These are phyloP conservation scores for Madurella mycetomatis DNA, from an alignment of 2,329 filamentous ascomycete species.

Conservation along the genomic window DNA sequence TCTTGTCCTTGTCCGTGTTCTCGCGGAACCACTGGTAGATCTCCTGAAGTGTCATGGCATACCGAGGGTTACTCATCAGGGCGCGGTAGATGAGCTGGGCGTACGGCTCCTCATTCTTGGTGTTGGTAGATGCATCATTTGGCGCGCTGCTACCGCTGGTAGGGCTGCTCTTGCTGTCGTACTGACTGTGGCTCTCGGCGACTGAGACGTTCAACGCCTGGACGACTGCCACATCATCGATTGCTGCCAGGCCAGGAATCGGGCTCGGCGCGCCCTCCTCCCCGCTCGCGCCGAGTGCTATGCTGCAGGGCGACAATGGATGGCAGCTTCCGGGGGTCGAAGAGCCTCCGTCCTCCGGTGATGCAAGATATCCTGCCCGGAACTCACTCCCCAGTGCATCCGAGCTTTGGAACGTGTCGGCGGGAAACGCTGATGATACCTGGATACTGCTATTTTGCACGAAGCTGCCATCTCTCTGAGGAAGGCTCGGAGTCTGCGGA, in stretches of 20 bases:
- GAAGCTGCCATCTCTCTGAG: not conserved
- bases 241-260: constrained; percentile 1
- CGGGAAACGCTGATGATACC: constrained; percentile 8
- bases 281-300: constrained; percentile 13
- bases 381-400: constrained; percentile 4
- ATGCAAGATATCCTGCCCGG: constrained; percentile 6
- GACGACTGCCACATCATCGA: not conserved
- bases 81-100: constrained; percentile 76
- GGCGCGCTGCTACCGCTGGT: constrained; percentile 16
- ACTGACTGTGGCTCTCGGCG: constrained; percentile 4
- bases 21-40: constrained; percentile 87
- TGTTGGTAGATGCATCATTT: constrained; percentile 18
- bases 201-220: not conserved
- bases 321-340: constrained; percentile 12
- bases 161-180: constrained; percentile 14
- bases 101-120: constrained; percentile 60
- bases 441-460: constrained; percentile 8
- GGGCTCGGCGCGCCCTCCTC: constrained; percentile 13
- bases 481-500: constrained; percentile 8
- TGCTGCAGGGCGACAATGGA: constrained; percentile 20
- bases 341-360: constrained; percentile 1
- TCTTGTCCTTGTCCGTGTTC: constrained; percentile 71
- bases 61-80: constrained; percentile 59
- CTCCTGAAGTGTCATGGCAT: constrained; percentile 74
- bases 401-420: constrained; percentile 7